Percentiles rank a stretch among this genome's conserved stretches.
These are phyloP conservation scores for Hanseniaspora singularis DNA, from an alignment of 805 yeast species.

Conservation along the genomic window DNA sequence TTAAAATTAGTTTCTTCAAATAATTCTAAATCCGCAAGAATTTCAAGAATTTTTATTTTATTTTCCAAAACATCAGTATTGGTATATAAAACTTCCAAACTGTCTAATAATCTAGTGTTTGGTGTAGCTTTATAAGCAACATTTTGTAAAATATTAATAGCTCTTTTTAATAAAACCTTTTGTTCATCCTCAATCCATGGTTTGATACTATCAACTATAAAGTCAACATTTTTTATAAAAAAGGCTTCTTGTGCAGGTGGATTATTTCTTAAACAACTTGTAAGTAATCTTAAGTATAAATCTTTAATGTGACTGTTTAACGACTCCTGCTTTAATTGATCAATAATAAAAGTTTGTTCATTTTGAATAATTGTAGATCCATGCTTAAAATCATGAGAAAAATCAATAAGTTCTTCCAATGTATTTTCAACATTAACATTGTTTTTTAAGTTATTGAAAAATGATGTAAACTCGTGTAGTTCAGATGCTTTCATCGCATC, in stretches of 20 bases:
- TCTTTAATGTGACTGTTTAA: constrained; percentile 33
- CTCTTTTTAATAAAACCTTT: constrained; percentile 21
- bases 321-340: constrained; percentile 17
- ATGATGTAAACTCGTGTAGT: constrained; percentile 23
- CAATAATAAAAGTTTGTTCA: constrained; percentile 22
- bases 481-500: constrained; percentile 8
- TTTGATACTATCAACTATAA: constrained; percentile 24
- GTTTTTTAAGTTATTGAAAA: constrained; percentile 23
- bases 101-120: constrained; percentile 18
- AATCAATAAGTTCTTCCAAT: constrained; percentile 39
- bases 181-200: constrained; percentile 12
- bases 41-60: constrained; percentile 25
- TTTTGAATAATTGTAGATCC: constrained; percentile 38
- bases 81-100: constrained; percentile 20
- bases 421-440: constrained; percentile 19
- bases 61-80: constrained; percentile 21
- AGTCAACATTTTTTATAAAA: constrained; percentile 32
- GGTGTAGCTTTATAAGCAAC: constrained; percentile 18
- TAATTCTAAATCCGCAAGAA: constrained; percentile 19
- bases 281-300: constrained; percentile 45
- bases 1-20: constrained; percentile 10
- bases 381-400: constrained; percentile 53
- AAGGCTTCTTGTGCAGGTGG: constrained; percentile 39
- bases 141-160: constrained; percentile 24
- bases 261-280: constrained; percentile 64